Evolutionary conservation across 768 basidiomycete species (phyloP).

Genomic region (Calocera viscosa): DNA sequence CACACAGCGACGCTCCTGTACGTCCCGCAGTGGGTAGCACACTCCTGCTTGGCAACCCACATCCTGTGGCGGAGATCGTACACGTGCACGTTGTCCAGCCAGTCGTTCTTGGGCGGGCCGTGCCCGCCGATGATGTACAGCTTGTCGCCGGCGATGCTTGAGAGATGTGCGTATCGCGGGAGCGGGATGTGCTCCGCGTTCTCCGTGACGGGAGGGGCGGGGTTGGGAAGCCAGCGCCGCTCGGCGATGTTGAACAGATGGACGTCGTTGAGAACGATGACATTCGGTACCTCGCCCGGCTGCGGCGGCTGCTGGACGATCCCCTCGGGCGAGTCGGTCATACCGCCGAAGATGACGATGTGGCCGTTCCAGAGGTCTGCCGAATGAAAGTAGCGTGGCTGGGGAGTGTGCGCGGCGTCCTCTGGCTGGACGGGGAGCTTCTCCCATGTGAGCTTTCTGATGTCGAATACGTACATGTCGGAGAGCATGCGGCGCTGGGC

Average conservation of each 20-base stretch:
- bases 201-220: conserved; percentile 22
- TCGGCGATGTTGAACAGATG: conserved; percentile 71
- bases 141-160: conserved; percentile 68
- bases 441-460: conserved; percentile 71
- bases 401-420: conserved; percentile 47
- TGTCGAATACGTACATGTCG: conserved; percentile 82
- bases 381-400: conserved; percentile 89
- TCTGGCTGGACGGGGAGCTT: conserved; percentile 46
- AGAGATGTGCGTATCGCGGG: conserved; percentile 89
- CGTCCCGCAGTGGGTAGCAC: conserved; percentile 89
- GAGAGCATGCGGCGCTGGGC: conserved; percentile 77
- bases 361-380: conserved; percentile 84
- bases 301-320: not conserved
- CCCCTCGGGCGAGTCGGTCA: conserved; percentile 65
- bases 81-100: conserved; percentile 86
- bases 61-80: conserved; percentile 60
- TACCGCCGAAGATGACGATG: conserved; percentile 88
- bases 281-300: conserved; percentile 31
- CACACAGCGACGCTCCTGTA: conserved; percentile 89
- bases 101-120: conserved; percentile 71
- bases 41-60: conserved; percentile 72
- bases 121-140: conserved; percentile 93
- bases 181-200: conserved; percentile 51
- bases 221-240: conserved; percentile 54
- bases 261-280: conserved; percentile 87